These are phyloP conservation scores for Sporothrix variecibatus DNA, from an alignment of 2,329 filamentous ascomycete genomes.

Conservation along the genomic window DNA sequence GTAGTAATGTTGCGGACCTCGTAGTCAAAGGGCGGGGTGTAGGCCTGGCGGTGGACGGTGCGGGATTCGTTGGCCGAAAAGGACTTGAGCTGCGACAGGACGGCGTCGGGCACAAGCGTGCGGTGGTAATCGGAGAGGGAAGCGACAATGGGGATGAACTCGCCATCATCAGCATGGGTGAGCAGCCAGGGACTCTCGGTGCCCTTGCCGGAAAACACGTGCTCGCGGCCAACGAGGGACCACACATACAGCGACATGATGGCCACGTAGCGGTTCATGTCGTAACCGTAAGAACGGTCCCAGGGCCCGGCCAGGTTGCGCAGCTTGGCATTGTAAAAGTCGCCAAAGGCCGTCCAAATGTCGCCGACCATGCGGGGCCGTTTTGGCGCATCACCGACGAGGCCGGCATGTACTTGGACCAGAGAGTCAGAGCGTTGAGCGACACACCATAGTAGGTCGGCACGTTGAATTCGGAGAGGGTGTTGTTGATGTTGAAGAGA, in stretches of 20 bases:
- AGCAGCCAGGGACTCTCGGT: slow-evolving; percentile 39
- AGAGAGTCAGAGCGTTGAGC: slow-evolving; percentile 59
- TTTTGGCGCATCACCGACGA: slow-evolving; percentile 55
- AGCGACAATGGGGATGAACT: slow-evolving; percentile 58
- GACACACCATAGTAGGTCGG: slow-evolving; percentile 65
- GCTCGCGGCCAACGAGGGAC: slow-evolving; percentile 55
- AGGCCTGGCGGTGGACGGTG: slow-evolving; percentile 53
- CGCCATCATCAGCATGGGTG: slow-evolving; percentile 61
- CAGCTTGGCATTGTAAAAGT: slow-evolving; percentile 59
- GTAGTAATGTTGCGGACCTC: slow-evolving; percentile 59
- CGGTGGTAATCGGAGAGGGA: slow-evolving; percentile 54
- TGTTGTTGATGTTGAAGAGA: slow-evolving; percentile 57
- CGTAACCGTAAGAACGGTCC: slow-evolving; percentile 64
- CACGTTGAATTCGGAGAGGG: slow-evolving; percentile 63
- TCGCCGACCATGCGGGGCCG: slow-evolving; percentile 52
- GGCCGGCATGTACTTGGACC: slow-evolving; percentile 59
- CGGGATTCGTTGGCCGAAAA: slow-evolving; percentile 40
- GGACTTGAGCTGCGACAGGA: slow-evolving; percentile 37
- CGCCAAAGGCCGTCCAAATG: slow-evolving; percentile 50
- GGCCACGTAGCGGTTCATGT: slow-evolving; percentile 63
- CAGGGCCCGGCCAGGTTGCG: slow-evolving; percentile 65
- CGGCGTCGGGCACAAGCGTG: slow-evolving; percentile 45
- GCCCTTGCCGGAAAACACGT: slow-evolving; percentile 33
- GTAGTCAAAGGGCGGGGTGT: slow-evolving; percentile 60
- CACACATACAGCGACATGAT: slow-evolving; percentile 62